Conservation (phyloP, 192 early-diverging fungal species). For the Helicostylum pulchrum region DNA sequence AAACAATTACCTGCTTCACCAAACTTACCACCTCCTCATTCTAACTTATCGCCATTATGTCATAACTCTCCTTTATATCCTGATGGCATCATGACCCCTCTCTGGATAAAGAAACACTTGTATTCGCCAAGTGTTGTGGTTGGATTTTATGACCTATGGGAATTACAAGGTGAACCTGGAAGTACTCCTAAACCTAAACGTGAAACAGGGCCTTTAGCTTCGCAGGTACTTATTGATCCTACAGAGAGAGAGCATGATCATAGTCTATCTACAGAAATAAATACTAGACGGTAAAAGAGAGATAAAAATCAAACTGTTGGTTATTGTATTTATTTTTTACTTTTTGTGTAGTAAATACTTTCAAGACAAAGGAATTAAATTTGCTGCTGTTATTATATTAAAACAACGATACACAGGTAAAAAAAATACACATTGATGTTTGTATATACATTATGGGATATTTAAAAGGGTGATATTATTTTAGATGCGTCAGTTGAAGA, state of each 20-base stretch:
- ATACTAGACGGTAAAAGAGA: slow-evolving; percentile 55
- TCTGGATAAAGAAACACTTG: slow-evolving; percentile 68
- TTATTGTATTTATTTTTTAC: background rate
- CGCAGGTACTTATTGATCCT: slow-evolving; percentile 36
- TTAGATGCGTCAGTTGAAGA: slow-evolving; percentile 63
- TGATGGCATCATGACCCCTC: slow-evolving; percentile 75
- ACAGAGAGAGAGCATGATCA: slow-evolving; percentile 63
- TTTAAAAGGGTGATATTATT: background rate
- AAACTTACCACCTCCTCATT: slow-evolving; percentile 38
- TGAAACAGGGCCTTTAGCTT: slow-evolving; percentile 38
- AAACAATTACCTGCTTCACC: slow-evolving; percentile 16
- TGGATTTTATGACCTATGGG: slow-evolving; percentile 67
- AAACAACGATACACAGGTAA: slow-evolving; percentile 55
- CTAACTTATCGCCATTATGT: slow-evolving; percentile 65
- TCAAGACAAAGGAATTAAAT: slow-evolving; percentile 67
- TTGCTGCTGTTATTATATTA: slow-evolving; percentile 67
- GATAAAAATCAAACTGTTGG: background rate
- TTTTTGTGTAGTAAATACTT: slow-evolving; percentile 52
- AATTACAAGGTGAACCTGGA: slow-evolving; percentile 35
- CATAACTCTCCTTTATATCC: slow-evolving; percentile 73
- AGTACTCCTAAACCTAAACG: slow-evolving; percentile 7
- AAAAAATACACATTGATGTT: no score
- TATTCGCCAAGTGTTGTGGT: slow-evolving; percentile 64
- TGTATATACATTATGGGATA: no score
- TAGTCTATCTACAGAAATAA: slow-evolving; percentile 59